A percentile compares a stretch with the other conserved stretches of the same genome.
Evolutionary conservation across 1,284 basidiomycete genomes (phyloP).

Genomic region (Cutaneotrichosporon dermatis): DNA sequence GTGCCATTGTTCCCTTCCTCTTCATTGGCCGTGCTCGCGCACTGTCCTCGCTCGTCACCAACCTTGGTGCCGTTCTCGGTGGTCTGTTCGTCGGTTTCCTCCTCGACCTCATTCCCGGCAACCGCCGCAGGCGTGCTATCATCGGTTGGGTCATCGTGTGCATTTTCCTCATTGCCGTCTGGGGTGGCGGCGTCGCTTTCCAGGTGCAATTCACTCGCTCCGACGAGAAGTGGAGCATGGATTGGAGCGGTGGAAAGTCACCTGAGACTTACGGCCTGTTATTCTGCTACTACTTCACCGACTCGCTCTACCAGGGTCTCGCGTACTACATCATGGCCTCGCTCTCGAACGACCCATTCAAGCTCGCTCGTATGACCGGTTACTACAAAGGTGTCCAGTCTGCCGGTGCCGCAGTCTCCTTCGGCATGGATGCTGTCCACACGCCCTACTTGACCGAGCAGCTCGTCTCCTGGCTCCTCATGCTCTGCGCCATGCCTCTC

Average conservation of each 20-base stretch:
- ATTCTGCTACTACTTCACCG: conserved; percentile 40
- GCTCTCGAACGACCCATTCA: conserved; percentile 35
- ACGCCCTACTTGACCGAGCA: conserved; percentile 40
- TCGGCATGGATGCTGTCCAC: conserved; percentile 54
- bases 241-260: conserved; percentile 4
- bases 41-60: conserved; percentile 33
- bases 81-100: conserved; percentile 39
- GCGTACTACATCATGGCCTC: conserved; percentile 39
- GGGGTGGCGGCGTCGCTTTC: conserved; percentile 37
- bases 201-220: conserved; percentile 22
- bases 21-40: conserved; percentile 41
- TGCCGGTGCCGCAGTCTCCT: conserved; percentile 51
- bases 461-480: conserved; percentile 35
- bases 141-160: conserved; percentile 28
- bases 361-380: conserved; percentile 45
- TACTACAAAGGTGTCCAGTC: conserved; percentile 47
- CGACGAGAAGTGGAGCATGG: neutral
- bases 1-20: conserved; percentile 32
- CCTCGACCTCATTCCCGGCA: conserved; percentile 36
- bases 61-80: conserved; percentile 38
- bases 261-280: conserved; percentile 13
- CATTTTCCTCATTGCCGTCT: conserved; percentile 30
- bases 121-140: conserved; percentile 33
- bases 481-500: conserved; percentile 35
- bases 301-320: conserved; percentile 46